Percentiles rank a stretch among this genome's conserved stretches.
phyloP scores from a whole-genome alignment of 345 rosid genomes.

The Salix dunnii region DNA sequence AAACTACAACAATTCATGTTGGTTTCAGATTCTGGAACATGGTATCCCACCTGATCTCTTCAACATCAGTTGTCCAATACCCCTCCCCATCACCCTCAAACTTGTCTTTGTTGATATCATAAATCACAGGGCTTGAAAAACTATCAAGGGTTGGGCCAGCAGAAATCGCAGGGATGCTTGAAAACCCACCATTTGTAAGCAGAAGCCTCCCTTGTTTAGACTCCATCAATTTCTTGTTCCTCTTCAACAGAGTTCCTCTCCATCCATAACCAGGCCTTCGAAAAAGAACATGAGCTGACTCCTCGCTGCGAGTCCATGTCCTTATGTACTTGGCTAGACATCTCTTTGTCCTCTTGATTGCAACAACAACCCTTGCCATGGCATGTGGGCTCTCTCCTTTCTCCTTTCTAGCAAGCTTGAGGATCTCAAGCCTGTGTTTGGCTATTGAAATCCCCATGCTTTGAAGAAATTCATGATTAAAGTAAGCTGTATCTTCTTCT shows the following conservation, averaged over 20 bases:
- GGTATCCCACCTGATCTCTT: conserved; percentile 83
- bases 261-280: conserved; percentile 44
- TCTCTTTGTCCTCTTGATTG: conserved; percentile 59
- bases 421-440: conserved; percentile 89
- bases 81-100: conserved; percentile 31
- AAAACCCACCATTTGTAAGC: conserved; percentile 50
- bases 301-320: conserved; percentile 47
- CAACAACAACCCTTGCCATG: conserved; percentile 48
- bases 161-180: conserved; percentile 34
- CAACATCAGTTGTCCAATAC: conserved; percentile 49
- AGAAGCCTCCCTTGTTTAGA: conserved; percentile 49
- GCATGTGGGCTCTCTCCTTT: conserved; percentile 31
- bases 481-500: conserved; percentile 65
- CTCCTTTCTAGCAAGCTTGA: conserved; percentile 71
- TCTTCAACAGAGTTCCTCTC: conserved; percentile 67
- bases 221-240: conserved; percentile 49
- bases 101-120: conserved; percentile 40
- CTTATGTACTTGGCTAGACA: conserved; percentile 45
- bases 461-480: conserved; percentile 92
- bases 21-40: conserved; percentile 95
- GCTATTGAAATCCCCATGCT: conserved; percentile 97
- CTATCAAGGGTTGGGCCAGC: conserved; percentile 26
- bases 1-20: conserved; percentile 36
- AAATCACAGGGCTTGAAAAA: conserved; percentile 50
- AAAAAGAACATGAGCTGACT: conserved; percentile 50